Base-by-base conservation (phyloP, 768 basidiomycete species). In the Pleurotus pulmonarius region DNA sequence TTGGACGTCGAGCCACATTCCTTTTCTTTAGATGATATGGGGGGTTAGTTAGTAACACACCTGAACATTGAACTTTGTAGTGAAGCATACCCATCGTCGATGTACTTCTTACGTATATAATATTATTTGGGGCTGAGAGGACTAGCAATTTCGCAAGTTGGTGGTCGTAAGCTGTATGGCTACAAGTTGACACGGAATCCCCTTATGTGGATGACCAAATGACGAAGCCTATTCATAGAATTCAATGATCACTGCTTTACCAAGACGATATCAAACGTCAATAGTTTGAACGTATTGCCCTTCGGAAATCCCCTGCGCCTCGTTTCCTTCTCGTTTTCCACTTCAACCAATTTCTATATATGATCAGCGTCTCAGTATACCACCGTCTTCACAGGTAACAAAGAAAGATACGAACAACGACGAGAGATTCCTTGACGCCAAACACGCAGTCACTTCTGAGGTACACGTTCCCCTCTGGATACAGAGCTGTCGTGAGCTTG, bases 381-480 rank as follows among this genome's bases (percentile, higher is more conserved):
- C 37, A 39, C 34, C 29, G 9, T 9, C 20, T 20, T 20, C 26
- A 29, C 8, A 8, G 9, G 9, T 34, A 8, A 34, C 29, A 34
- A 34, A 34, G 11, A 11, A 49, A 39, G n/a, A 46, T 7, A 75
- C 83, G 49, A 69, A 92, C 90, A 60, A 91, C 82, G 16, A 92
- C 78, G 24, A 94, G 75, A 5, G 87, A 90, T 47, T 80, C 79
- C 69, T 90, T 90, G 20, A 90, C 91, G 8, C 92, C 91, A 68
- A 93, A 92, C 2, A 93, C 90, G 9, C 82, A 77, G 64, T 94
- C 92, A 58, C 83, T 90, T 5, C 69, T 69, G 20, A 93, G 58
- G 63, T 81, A 92, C 2, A 73, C 67, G 61, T 91, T 88, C 4
- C 83, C 85, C 55, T 87, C 81, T 12, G 87, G 84, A 67, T 89